Conservation (phyloP, 164 flowering plant genomes). For the Akebia trifoliata region DNA sequence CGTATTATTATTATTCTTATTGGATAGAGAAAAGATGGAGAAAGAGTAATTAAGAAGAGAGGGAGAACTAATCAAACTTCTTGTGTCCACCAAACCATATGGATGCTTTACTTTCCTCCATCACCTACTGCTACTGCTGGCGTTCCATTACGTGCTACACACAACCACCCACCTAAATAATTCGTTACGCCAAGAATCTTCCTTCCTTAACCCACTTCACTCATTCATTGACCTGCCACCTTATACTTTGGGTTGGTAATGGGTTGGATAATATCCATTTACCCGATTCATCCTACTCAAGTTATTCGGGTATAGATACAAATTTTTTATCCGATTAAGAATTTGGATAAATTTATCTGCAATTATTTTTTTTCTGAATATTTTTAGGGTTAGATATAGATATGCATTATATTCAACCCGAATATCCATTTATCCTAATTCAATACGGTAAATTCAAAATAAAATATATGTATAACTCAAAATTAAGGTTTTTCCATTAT, state of each 20-base stretch:
- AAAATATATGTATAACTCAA: too few relatives aligned
- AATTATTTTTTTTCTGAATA: neutral
- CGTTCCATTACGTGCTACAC: constrained; percentile 44
- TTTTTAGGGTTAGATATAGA: neutral
- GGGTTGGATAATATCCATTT: too few relatives aligned
- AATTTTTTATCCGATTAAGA: too few relatives aligned
- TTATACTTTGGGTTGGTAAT: too few relatives aligned
- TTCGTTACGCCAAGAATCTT: constrained; percentile 42
- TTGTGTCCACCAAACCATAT: constrained; percentile 8
- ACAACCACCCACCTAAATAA: constrained; percentile 31
- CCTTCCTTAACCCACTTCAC: constrained; percentile 3
- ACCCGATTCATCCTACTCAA: too few relatives aligned
- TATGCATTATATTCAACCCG: neutral
- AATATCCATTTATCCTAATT: too few relatives aligned
- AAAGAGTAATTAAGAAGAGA: constrained; percentile 3
- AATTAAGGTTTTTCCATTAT: too few relatives aligned
- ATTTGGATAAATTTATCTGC: too few relatives aligned
- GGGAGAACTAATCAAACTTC: neutral
- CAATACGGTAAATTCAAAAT: too few relatives aligned
- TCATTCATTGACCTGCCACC: constrained; percentile 19
- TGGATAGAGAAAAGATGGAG: neutral
- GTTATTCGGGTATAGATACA: too few relatives aligned
- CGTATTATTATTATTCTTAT: neutral
- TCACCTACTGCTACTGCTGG: constrained; percentile 18
- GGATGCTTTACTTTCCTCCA: constrained; percentile 29